These are phyloP conservation scores for Eucalyptus curtisii DNA, from an alignment of 345 rosid species.

Conservation along the genomic window DNA sequence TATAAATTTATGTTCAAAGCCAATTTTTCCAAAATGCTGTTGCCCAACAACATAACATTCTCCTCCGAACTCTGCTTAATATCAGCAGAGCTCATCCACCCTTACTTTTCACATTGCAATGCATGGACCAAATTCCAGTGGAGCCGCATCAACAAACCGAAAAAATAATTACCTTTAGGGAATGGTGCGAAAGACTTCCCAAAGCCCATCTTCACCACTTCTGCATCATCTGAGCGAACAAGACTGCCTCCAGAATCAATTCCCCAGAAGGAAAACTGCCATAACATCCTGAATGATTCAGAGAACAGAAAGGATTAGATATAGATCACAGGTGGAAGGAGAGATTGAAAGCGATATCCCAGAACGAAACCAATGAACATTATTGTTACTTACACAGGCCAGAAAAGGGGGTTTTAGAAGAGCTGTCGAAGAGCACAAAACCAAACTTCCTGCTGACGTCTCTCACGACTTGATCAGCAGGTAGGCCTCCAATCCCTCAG, in stretches of 20 bases:
- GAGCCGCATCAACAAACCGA: no score
- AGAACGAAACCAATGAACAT: not conserved
- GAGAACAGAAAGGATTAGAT: not conserved
- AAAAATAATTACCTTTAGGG: no score
- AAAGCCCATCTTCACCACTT: not conserved
- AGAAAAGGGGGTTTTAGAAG: rapidly evolving
- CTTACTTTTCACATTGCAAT: not conserved
- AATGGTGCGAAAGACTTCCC: not conserved
- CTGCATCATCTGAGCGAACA: not conserved
- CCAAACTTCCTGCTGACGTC: no score
- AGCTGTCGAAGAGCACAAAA: no score
- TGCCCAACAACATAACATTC: not conserved
- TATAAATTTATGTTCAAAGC: not conserved
- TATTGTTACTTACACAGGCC: no score
- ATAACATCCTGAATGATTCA: not conserved
- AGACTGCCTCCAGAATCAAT: not conserved
- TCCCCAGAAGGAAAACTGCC: not conserved
- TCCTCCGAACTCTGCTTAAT: not conserved
- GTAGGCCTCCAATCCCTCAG: rapidly evolving
- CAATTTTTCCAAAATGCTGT: not conserved
- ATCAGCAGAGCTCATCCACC: not conserved
- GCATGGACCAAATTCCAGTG: no score
- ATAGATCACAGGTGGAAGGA: not conserved
- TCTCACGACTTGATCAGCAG: no score
- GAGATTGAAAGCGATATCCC: not conserved